Percentiles rank a stretch among this genome's conserved stretches.
Conservation (phyloP, 2,329 filamentous ascomycete genomes). For the Neofusicoccum ribis region DNA sequence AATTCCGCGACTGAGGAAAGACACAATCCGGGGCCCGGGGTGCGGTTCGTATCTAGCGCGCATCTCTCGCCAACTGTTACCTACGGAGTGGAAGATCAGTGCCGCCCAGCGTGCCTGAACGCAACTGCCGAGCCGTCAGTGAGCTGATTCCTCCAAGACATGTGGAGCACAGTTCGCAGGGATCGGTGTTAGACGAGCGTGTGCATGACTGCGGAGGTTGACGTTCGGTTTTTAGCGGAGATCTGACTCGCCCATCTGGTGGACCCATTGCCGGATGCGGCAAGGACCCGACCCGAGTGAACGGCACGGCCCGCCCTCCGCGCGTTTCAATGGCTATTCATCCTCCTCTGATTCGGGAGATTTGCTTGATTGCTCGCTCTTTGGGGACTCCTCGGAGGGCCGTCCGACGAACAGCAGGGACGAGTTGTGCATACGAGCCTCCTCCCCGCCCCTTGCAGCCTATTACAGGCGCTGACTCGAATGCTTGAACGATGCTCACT, state of each 20-base stretch:
- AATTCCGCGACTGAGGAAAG: neutral
- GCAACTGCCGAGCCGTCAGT: neutral
- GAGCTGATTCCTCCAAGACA: neutral
- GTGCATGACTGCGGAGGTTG: neutral
- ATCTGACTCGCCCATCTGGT: neutral
- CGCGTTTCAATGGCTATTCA: neutral
- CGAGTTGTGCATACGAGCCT: neutral
- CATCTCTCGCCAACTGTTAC: neutral
- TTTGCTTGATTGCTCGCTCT: neutral
- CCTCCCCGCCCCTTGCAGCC: neutral
- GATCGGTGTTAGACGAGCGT: too few species aligned
- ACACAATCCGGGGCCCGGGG: neutral
- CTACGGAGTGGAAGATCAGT: neutral
- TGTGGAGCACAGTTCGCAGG: neutral
- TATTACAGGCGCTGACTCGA: neutral
- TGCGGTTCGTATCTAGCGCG: neutral
- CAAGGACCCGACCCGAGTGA: neutral
- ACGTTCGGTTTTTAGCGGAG: neutral
- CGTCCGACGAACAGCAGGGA: neutral
- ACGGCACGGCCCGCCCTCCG: slow-evolving; percentile 7
- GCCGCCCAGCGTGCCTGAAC: neutral
- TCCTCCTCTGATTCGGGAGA: neutral
- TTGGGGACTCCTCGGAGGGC: neutral
- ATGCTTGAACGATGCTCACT: neutral
- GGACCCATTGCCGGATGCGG: neutral